Evolutionary conservation across 2,329 filamentous ascomycete genomes (phyloP).

Genomic region (Pseudogymnoascus sp.): DNA sequence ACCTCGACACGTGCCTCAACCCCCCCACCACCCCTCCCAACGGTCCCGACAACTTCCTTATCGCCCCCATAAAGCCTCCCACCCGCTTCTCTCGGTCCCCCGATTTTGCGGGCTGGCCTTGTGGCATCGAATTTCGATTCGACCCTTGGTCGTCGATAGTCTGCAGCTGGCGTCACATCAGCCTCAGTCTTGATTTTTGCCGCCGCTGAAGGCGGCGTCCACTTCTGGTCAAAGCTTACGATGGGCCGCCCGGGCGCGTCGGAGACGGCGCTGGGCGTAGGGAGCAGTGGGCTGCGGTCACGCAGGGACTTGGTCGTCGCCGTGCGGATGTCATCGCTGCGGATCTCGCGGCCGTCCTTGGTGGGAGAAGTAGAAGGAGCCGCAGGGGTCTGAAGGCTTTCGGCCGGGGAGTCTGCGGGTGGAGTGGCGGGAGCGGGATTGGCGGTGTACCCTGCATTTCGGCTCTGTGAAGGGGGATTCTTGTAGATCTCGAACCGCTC

Average conservation of each 20-base stretch:
- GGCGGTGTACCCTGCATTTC: conserved; percentile 69
- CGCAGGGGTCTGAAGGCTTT: conserved; percentile 22
- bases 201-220: conserved; percentile 56
- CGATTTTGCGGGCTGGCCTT: neutral
- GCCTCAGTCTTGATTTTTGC: conserved; percentile 42
- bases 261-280: conserved; percentile 83
- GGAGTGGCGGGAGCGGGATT: conserved; percentile 41
- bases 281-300: conserved; percentile 79
- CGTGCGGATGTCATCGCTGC: conserved; percentile 77
- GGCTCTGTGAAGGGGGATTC: conserved; percentile 75
- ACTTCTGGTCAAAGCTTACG: conserved; percentile 88
- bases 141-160: conserved; percentile 1
- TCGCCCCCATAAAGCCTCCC: neutral
- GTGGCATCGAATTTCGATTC: conserved; percentile 1
- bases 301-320: conserved; percentile 84
- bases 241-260: conserved; percentile 85
- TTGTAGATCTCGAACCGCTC: conserved; percentile 66
- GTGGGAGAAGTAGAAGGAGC: conserved; percentile 24
- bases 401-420: conserved; percentile 27
- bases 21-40: neutral
- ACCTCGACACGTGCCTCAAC: neutral
- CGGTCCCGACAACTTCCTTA: neutral
- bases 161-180: conserved; percentile 57
- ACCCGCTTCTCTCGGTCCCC: neutral
- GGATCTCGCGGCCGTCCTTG: conserved; percentile 75